Percentiles rank a stretch among this genome's conserved stretches.
These are phyloP conservation scores for Aspergillus saccharolyticus DNA, from an alignment of 495 filamentous ascomycete genomes.

Conservation along the genomic window DNA sequence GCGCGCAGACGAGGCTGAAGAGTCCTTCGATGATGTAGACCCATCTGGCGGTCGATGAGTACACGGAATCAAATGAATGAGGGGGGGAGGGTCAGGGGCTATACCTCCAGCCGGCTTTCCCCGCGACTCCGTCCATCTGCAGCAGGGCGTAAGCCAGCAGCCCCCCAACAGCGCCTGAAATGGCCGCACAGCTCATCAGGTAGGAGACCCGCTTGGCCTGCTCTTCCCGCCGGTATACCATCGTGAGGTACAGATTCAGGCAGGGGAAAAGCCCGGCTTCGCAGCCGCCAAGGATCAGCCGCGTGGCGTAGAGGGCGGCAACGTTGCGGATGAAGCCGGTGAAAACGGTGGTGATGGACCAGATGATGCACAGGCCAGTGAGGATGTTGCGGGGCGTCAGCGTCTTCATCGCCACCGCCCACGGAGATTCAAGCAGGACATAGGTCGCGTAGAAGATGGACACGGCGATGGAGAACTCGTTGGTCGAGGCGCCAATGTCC, in stretches of 20 bases:
- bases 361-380: slow-evolving; percentile 39
- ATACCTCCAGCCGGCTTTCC: slow-evolving; percentile 12
- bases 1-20: slow-evolving; percentile 43
- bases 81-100: too few species aligned
- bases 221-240: slow-evolving; percentile 46
- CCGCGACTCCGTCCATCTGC: slow-evolving; percentile 40
- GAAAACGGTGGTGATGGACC: slow-evolving; percentile 42
- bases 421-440: slow-evolving; percentile 27
- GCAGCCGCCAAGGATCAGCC: slow-evolving; percentile 57
- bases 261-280: slow-evolving; percentile 71
- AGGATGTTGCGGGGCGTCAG: slow-evolving; percentile 33
- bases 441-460: slow-evolving; percentile 52
- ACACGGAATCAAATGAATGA: too few species aligned
- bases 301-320: slow-evolving; percentile 47
- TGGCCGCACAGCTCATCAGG: slow-evolving; percentile 37
- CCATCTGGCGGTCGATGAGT: slow-evolving; percentile 18
- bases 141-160: slow-evolving; percentile 42
- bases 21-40: slow-evolving; percentile 54
- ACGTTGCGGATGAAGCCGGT: slow-evolving; percentile 49
- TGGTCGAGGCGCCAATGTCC: slow-evolving; percentile 37
- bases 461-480: slow-evolving; percentile 43
- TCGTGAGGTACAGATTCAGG: slow-evolving; percentile 47
- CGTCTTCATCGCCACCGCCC: slow-evolving; percentile 44
- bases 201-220: slow-evolving; percentile 33
- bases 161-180: slow-evolving; percentile 42